Evolutionary conservation across 2,329 filamentous ascomycete genomes (phyloP).

Genomic region (Hymenoscyphus repandus): DNA sequence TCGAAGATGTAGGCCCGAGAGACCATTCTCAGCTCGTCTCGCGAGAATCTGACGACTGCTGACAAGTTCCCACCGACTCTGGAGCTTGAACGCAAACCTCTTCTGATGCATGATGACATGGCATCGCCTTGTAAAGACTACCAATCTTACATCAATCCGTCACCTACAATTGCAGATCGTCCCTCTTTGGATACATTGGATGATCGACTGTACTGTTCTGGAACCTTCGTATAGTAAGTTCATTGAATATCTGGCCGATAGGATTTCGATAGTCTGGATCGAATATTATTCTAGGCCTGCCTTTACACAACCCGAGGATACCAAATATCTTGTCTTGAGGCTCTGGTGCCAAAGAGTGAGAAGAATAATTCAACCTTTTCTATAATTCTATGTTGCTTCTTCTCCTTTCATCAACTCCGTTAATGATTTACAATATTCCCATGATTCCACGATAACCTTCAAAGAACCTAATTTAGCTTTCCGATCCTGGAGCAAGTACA

Average conservation of each 20-base stretch:
- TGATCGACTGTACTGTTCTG: not conserved
- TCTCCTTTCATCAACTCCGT: not conserved
- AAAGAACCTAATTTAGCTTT: not conserved
- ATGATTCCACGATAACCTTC: not conserved
- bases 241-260: not conserved
- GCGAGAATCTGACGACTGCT: too few relatives aligned
- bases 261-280: not conserved
- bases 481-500: not conserved
- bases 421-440: not conserved
- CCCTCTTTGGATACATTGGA: not conserved
- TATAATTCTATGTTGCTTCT: not conserved
- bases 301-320: not conserved
- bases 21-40: too few relatives aligned
- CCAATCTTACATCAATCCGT: not conserved
- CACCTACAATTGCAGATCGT: not conserved
- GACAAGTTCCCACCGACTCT: too few relatives aligned
- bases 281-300: not conserved
- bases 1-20: too few relatives aligned
- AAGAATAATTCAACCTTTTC: not conserved
- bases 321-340: constrained; percentile 1
- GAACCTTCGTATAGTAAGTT: not conserved
- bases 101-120: too few relatives aligned
- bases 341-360: not conserved
- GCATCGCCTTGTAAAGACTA: too few relatives aligned
- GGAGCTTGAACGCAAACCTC: too few relatives aligned